A percentile compares a stretch with the other conserved stretches of the same genome.
Conservation (phyloP, 2,329 filamentous ascomycete species). For the Samsoniella hepiali region DNA sequence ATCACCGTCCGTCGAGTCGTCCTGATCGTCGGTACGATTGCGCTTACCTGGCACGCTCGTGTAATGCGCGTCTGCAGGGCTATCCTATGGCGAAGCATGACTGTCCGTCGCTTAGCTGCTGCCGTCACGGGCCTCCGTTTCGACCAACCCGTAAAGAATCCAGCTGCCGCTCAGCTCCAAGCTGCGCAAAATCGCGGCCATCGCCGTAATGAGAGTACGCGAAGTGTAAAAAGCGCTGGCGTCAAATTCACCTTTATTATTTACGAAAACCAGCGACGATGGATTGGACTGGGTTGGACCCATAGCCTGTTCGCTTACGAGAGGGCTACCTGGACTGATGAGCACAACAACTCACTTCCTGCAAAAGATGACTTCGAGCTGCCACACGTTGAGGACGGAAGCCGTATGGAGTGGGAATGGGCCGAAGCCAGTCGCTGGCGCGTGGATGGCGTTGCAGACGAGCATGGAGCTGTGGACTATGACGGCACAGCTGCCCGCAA, state of each 20-base stretch:
- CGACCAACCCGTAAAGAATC: slow-evolving; percentile 45
- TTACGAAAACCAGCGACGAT: slow-evolving; percentile 93
- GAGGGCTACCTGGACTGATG: slow-evolving; percentile 88
- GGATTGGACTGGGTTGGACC: slow-evolving; percentile 95
- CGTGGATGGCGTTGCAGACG: slow-evolving; percentile 69
- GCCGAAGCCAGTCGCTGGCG: slow-evolving; percentile 81
- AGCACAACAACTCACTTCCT: slow-evolving; percentile 80
- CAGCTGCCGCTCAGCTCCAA: slow-evolving; percentile 27
- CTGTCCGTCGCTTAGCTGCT: slow-evolving; percentile 65
- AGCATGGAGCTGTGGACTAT: slow-evolving; percentile 43
- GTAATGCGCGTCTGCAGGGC: slow-evolving; percentile 80
- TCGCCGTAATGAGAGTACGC: slow-evolving; percentile 26
- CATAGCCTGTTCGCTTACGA: slow-evolving; percentile 88
- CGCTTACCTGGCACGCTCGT: slow-evolving; percentile 88
- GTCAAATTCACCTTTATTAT: slow-evolving; percentile 96
- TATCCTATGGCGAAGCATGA: slow-evolving; percentile 84
- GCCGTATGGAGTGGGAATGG: slow-evolving; percentile 66
- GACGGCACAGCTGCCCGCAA: slow-evolving; percentile 60
- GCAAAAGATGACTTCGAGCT: slow-evolving; percentile 67
- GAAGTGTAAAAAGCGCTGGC: slow-evolving; percentile 62
- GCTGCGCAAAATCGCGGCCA: slow-evolving; percentile 21
- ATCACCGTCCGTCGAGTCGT: slow-evolving; percentile 83
- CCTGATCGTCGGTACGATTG: slow-evolving; percentile 79
- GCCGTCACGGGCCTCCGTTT: slow-evolving; percentile 80
- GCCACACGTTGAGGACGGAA: slow-evolving; percentile 59